A percentile compares a stretch with the other conserved stretches of the same genome.
These are phyloP conservation scores for Coemansia asiatica DNA, from an alignment of 192 early-diverging fungal species.

Conservation along the genomic window DNA sequence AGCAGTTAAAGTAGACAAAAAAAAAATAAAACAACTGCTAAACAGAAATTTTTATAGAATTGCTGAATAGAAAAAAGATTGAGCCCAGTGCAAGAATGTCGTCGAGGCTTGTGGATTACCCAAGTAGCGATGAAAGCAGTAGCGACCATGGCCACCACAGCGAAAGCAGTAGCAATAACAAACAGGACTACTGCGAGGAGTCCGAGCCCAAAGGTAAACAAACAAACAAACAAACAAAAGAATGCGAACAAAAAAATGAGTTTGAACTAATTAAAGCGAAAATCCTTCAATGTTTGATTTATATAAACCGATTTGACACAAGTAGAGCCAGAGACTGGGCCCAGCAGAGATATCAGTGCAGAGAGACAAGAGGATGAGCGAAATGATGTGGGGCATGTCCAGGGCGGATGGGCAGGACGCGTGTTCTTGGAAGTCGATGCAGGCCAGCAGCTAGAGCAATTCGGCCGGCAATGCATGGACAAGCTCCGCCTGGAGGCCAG, in stretches of 20 bases:
- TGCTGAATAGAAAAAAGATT: neutral
- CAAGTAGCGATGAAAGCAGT: conserved; percentile 43
- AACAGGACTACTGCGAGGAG: conserved; percentile 15
- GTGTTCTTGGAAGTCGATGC: conserved; percentile 22
- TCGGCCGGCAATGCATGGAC: conserved; percentile 18
- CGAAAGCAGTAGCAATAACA: conserved; percentile 6
- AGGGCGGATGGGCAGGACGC: conserved; percentile 48
- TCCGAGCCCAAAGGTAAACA: conserved; percentile 11
- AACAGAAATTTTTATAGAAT: too few relatives aligned
- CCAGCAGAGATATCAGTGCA: neutral
- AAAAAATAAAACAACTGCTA: neutral
- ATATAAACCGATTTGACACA: too few relatives aligned
- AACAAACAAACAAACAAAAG: conserved; percentile 4
- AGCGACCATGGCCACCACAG: conserved; percentile 3
- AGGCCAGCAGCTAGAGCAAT: conserved; percentile 11
- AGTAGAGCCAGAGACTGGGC: neutral
- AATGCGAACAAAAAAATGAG: conserved; percentile 19
- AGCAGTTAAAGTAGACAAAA: neutral
- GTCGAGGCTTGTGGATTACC: conserved; percentile 39
- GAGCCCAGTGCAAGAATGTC: conserved; percentile 14
- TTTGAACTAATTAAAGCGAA: neutral
- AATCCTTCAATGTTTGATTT: neutral
- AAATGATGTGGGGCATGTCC: conserved; percentile 32
- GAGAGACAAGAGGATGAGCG: neutral
- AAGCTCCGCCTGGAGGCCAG: conserved; percentile 14